These are phyloP conservation scores for Primulina huaijiensis DNA, from an alignment of 257 asterid genomes.

Conservation along the genomic window DNA sequence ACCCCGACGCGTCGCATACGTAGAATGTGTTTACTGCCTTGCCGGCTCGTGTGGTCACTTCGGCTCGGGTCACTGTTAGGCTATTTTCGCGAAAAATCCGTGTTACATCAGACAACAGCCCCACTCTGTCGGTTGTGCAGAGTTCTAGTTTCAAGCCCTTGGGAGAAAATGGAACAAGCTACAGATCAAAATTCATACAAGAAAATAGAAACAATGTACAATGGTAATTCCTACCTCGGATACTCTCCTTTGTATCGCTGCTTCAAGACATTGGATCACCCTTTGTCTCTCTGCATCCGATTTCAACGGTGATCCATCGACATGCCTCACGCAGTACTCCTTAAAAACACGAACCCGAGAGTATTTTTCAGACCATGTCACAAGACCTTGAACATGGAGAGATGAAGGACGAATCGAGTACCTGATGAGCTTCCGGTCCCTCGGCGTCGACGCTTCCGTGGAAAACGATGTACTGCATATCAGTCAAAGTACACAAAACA, in stretches of 20 bases:
- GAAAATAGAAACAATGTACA: background rate
- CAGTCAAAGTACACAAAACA: slow-evolving; percentile 84
- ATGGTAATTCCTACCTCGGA: slow-evolving; percentile 56
- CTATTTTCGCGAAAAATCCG: slow-evolving; percentile 93
- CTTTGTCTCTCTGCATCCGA: slow-evolving; percentile 97
- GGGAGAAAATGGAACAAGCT: background rate
- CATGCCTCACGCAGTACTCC: slow-evolving; percentile 90
- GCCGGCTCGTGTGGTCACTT: slow-evolving; percentile 77
- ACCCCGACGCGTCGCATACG: slow-evolving; percentile 83
- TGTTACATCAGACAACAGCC: slow-evolving; percentile 83
- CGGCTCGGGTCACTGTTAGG: slow-evolving; percentile 86
- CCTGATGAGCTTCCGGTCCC: slow-evolving; percentile 92
- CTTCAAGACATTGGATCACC: slow-evolving; percentile 92
- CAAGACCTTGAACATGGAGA: background rate
- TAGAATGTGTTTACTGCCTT: slow-evolving; percentile 89
- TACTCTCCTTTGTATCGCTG: slow-evolving; percentile 90
- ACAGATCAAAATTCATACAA: background rate
- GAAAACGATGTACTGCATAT: slow-evolving; percentile 91
- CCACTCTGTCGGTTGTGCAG: slow-evolving; percentile 86
- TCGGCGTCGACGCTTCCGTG: slow-evolving; percentile 87
- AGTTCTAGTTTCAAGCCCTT: slow-evolving; percentile 94
- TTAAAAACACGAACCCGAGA: slow-evolving; percentile 31
- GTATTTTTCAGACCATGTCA: slow-evolving; percentile 13
- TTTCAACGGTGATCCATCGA: slow-evolving; percentile 92
- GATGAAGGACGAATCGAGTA: slow-evolving; percentile 20